Evolutionary conservation across 1,284 basidiomycete species (phyloP).

Genomic region (Thecaphora frezii): DNA sequence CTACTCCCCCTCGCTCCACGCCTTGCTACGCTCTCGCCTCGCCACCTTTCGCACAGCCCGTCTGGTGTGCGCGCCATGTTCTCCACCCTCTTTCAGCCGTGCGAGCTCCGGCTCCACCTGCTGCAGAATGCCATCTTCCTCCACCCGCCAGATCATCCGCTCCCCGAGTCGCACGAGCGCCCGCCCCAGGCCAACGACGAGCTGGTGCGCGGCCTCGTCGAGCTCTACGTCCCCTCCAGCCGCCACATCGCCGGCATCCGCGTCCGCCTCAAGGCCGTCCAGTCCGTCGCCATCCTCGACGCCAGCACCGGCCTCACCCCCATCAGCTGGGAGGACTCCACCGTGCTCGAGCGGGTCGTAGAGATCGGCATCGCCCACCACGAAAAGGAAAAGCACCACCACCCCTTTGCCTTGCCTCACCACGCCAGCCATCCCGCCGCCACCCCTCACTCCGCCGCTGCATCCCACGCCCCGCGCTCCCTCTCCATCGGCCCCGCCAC

Average conservation of each 20-base stretch:
- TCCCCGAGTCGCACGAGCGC: conserved; percentile 37
- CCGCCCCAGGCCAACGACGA: conserved; percentile 55
- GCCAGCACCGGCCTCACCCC: conserved; percentile 39
- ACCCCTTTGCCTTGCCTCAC: no score
- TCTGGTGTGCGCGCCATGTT: conserved; percentile 46
- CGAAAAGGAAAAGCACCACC: conserved; percentile 28
- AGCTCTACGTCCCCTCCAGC: conserved; percentile 51
- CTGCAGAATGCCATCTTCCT: conserved; percentile 55
- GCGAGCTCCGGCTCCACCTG: conserved; percentile 54
- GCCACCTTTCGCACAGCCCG: no score
- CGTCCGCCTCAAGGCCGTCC: conserved; percentile 50
- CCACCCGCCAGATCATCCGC: conserved; percentile 47
- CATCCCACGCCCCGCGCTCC: conserved; percentile 6
- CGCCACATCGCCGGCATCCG: conserved; percentile 54
- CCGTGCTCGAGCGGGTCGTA: conserved; percentile 52
- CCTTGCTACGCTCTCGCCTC: no score
- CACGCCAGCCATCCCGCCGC: no score
- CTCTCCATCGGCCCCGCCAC: conserved; percentile 15
- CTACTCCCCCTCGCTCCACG: no score
- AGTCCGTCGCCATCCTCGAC: conserved; percentile 55
- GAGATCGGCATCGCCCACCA: conserved; percentile 48
- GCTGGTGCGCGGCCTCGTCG: conserved; percentile 54
- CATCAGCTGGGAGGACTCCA: conserved; percentile 53
- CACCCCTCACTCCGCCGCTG: not conserved
- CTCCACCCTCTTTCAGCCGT: conserved; percentile 51